A percentile compares a stretch with the other conserved stretches of the same genome.
phyloP scores from a whole-genome alignment of 2,329 filamentous ascomycete genomes.

The Fusarium sp. region DNA sequence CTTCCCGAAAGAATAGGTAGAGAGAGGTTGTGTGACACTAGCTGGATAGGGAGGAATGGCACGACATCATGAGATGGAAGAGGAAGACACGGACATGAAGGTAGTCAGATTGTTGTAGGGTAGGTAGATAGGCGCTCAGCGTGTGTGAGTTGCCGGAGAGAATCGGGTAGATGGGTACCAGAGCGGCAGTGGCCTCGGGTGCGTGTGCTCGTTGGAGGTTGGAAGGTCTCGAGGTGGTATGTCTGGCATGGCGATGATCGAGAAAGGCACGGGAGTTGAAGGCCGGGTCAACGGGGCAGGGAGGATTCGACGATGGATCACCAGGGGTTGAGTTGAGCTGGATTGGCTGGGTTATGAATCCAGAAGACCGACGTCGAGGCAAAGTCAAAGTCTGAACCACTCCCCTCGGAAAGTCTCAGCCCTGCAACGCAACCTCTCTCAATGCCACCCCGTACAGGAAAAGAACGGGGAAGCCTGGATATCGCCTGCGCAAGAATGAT shows the following conservation, averaged over 20 bases:
- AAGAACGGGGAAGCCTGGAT: slow-evolving; percentile 32
- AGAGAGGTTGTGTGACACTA: not conserved
- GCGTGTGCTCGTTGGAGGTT: slow-evolving; percentile 4
- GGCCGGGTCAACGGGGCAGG: slow-evolving; percentile 9
- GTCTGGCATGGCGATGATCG: slow-evolving; percentile 4
- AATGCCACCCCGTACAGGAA: slow-evolving; percentile 20
- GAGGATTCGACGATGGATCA: not conserved
- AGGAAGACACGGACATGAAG: not conserved
- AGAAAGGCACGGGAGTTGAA: slow-evolving; percentile 9
- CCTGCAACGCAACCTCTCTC: slow-evolving; percentile 18
- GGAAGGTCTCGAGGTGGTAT: slow-evolving; percentile 12
- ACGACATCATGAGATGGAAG: slow-evolving; percentile 18
- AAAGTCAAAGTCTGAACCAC: slow-evolving; percentile 10
- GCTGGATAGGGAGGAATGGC: not conserved
- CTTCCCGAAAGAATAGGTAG: not conserved
- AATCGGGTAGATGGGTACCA: slow-evolving; percentile 39
- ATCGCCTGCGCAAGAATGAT: slow-evolving; percentile 41
- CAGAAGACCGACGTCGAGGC: not conserved
- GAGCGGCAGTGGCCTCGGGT: slow-evolving; percentile 16
- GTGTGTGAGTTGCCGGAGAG: slow-evolving; percentile 41
- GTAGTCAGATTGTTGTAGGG: slow-evolving; percentile 28
- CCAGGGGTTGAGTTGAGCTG: not conserved
- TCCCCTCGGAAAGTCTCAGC: slow-evolving; percentile 20
- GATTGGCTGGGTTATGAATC: slow-evolving; percentile 19
- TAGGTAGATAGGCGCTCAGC: slow-evolving; percentile 13